These are phyloP conservation scores for Globisporangium rhizosaccharum DNA, from an alignment of 352 stramenopile species.

Conservation along the genomic window DNA sequence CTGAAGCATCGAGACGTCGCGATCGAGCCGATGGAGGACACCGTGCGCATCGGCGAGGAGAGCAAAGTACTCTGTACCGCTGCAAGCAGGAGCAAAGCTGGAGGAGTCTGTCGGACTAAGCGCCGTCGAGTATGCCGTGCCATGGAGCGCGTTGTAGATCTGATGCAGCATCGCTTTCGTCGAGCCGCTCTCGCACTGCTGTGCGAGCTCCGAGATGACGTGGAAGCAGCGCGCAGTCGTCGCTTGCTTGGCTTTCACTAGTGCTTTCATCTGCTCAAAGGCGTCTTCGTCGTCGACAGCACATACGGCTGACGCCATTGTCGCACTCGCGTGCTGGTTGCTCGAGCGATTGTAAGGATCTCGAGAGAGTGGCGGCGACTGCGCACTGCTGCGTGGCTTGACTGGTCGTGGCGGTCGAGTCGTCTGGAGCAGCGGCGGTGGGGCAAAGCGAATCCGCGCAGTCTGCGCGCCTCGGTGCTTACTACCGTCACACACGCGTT, in stretches of 20 bases:
- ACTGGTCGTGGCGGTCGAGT: no score
- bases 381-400: no score
- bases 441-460: conserved; percentile 24
- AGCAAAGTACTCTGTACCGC: conserved; percentile 18
- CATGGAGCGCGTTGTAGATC: conserved; percentile 14
- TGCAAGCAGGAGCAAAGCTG: not conserved
- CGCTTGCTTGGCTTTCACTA: conserved; percentile 8
- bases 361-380: not conserved
- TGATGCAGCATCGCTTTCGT: conserved; percentile 29
- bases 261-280: conserved; percentile 63
- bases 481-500: not conserved
- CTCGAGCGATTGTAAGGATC: not conserved
- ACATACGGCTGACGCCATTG: not conserved
- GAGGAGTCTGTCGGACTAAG: no score
- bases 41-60: conserved; percentile 17
- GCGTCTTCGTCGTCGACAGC: conserved; percentile 7
- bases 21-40: conserved; percentile 5
- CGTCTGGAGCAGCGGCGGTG: conserved; percentile 4
- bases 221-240: conserved; percentile 31
- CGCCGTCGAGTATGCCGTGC: conserved; percentile 15
- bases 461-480: conserved; percentile 6
- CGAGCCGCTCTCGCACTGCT: conserved; percentile 10
- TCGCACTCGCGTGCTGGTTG: not conserved
- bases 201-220: conserved; percentile 20
- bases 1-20: conserved; percentile 15